These are phyloP conservation scores for Neckera pumila DNA, from an alignment of 225 moss, liverwort and hornwort genomes.

Conservation along the genomic window DNA sequence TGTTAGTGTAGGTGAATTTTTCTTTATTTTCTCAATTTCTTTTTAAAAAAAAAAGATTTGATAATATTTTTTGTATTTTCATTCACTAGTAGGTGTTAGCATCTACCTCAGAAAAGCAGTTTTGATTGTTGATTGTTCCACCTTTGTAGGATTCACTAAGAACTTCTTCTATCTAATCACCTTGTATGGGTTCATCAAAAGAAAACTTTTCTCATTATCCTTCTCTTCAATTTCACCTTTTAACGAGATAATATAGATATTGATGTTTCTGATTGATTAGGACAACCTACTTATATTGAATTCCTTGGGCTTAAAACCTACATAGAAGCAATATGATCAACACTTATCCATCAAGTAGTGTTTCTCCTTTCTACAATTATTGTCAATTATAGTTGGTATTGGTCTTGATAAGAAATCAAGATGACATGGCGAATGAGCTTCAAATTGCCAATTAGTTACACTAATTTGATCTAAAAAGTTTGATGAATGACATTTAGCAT, in stretches of 20 bases:
- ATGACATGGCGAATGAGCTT: rapidly evolving
- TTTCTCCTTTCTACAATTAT: background rate
- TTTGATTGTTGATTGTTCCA: background rate
- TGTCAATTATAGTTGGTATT: background rate
- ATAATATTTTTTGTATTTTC: background rate
- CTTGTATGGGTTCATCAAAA: background rate
- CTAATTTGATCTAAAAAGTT: background rate
- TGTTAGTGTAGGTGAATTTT: background rate
- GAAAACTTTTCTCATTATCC: background rate
- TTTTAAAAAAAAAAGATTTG: background rate
- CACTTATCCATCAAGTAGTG: background rate
- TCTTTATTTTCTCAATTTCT: background rate
- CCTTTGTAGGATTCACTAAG: background rate
- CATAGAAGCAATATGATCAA: rapidly evolving
- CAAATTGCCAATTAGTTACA: background rate
- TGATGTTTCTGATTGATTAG: background rate
- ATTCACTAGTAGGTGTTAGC: background rate
- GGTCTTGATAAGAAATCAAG: background rate
- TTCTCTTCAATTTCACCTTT: background rate
- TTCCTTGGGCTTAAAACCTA: background rate
- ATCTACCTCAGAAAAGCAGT: background rate
- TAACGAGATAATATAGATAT: background rate
- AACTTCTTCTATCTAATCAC: background rate
- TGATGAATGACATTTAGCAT: background rate
- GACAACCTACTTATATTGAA: rapidly evolving